Evolutionary conservation across 2,329 filamentous ascomycete genomes (phyloP).

Genomic region (Alternaria sp.): DNA sequence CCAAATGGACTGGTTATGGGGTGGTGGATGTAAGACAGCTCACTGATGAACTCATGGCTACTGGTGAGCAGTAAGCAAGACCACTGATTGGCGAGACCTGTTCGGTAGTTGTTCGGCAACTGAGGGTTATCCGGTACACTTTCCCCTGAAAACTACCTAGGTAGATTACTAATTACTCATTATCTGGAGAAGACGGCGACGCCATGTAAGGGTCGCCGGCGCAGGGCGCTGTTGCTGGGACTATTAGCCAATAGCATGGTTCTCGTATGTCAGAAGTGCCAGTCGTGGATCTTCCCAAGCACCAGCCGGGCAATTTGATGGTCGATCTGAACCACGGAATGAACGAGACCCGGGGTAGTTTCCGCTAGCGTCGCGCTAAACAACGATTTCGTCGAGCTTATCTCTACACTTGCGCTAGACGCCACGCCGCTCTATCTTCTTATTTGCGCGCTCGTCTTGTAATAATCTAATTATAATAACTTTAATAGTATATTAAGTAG

Average conservation of each 20-base stretch:
- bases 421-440: neutral
- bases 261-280: neutral
- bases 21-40: neutral
- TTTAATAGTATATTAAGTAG: too few relatives aligned
- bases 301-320: neutral
- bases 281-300: neutral
- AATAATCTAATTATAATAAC: too few relatives aligned
- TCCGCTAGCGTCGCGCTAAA: neutral
- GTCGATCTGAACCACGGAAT: neutral
- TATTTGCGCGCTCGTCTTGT: too few relatives aligned
- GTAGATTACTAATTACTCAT: neutral
- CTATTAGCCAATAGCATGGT: neutral
- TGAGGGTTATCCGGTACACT: neutral
- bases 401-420: neutral
- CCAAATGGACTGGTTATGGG: neutral
- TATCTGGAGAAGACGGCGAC: neutral
- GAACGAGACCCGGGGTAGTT: neutral
- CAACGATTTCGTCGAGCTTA: neutral
- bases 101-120: neutral
- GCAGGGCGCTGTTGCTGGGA: neutral
- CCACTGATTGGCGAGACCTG: neutral
- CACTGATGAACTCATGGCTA: neutral
- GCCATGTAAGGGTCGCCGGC: neutral
- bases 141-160: neutral
- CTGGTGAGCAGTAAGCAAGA: neutral